phyloP scores from a whole-genome alignment of 2,329 filamentous ascomycete species.

The Cordyceps javanica region DNA sequence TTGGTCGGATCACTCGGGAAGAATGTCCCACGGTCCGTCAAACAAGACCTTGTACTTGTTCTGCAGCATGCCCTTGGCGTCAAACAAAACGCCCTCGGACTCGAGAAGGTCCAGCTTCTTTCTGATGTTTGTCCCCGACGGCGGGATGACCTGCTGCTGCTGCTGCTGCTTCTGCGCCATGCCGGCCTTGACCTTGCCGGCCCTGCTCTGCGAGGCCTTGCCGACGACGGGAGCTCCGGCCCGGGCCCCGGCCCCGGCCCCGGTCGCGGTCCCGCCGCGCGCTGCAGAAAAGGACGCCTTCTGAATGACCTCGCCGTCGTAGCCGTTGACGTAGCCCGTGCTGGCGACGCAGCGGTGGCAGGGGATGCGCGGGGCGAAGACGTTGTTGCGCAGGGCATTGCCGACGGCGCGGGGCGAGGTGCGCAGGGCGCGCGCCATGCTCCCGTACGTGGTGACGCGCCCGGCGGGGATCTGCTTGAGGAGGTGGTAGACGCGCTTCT shows the following conservation, averaged over 20 bases:
- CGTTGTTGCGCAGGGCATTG: slow-evolving; percentile 14
- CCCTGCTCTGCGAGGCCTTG: slow-evolving; percentile 10
- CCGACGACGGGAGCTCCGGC: neutral
- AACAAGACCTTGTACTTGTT: slow-evolving; percentile 9
- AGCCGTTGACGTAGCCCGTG: slow-evolving; percentile 13
- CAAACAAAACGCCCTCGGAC: slow-evolving; percentile 8
- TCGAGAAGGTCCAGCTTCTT: slow-evolving; percentile 9
- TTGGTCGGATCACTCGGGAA: neutral
- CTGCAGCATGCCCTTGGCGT: slow-evolving; percentile 9
- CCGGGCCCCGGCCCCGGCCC: too few relatives aligned
- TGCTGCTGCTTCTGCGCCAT: neutral
- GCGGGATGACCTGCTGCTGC: too few relatives aligned
- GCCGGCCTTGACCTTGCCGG: slow-evolving; percentile 1
- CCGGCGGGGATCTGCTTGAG: slow-evolving; percentile 9
- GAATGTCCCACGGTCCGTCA: slow-evolving; percentile 10
- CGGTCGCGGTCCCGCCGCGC: too few relatives aligned
- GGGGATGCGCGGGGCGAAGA: slow-evolving; percentile 11
- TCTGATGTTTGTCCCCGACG: slow-evolving; percentile 12
- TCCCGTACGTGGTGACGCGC: slow-evolving; percentile 13
- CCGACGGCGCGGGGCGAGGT: slow-evolving; percentile 14
- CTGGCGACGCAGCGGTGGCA: slow-evolving; percentile 13
- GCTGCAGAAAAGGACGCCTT: neutral
- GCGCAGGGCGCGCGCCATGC: slow-evolving; percentile 7
- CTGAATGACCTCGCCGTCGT: slow-evolving; percentile 11
- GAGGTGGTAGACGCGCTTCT: slow-evolving; percentile 8